A percentile compares a stretch with the other conserved stretches of the same genome.
Conservation (phyloP, 768 basidiomycete genomes). For the Psilocybe cyanescens region DNA sequence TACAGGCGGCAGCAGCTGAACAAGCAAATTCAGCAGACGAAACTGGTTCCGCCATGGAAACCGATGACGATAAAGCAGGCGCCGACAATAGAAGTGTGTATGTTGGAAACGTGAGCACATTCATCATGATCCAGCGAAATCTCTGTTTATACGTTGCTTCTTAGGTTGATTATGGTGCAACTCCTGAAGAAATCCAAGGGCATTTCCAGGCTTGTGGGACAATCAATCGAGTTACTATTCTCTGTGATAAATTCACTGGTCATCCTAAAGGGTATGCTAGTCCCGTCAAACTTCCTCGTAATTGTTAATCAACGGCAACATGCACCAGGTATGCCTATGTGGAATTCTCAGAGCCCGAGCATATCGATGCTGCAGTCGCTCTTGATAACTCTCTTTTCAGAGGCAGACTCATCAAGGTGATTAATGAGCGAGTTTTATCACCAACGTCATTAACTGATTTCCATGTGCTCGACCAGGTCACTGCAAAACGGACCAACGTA, state of each 20-base stretch:
- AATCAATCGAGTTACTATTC: conserved; percentile 98
- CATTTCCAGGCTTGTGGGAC: conserved; percentile 98
- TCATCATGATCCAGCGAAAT: conserved; percentile 30
- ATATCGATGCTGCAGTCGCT: conserved; percentile 88
- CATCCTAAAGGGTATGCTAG: conserved; percentile 90
- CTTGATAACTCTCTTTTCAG: conserved; percentile 97
- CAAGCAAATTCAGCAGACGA: conserved; percentile 53
- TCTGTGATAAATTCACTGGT: conserved; percentile 99
- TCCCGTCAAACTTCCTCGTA: not conserved
- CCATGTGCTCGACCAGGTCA: conserved; percentile 61
- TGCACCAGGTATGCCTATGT: conserved; percentile 90
- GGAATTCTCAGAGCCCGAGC: conserved; percentile 93
- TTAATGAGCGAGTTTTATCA: not conserved
- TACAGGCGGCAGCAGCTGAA: conserved; percentile 80
- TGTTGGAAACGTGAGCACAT: conserved; percentile 87
- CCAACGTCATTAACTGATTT: not conserved
- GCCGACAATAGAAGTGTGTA: conserved; percentile 90
- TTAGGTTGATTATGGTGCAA: conserved; percentile 96
- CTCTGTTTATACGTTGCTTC: not conserved
- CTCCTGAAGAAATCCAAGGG: conserved; percentile 96
- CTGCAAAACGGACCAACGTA: conserved; percentile 93
- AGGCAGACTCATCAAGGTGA: conserved; percentile 89
- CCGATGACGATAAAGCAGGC: conserved; percentile 82
- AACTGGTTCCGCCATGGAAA: conserved; percentile 60
- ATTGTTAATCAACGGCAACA: conserved; percentile 2